Evolutionary conservation across 768 basidiomycete species (phyloP).

Genomic region (Phallus indusiatus): DNA sequence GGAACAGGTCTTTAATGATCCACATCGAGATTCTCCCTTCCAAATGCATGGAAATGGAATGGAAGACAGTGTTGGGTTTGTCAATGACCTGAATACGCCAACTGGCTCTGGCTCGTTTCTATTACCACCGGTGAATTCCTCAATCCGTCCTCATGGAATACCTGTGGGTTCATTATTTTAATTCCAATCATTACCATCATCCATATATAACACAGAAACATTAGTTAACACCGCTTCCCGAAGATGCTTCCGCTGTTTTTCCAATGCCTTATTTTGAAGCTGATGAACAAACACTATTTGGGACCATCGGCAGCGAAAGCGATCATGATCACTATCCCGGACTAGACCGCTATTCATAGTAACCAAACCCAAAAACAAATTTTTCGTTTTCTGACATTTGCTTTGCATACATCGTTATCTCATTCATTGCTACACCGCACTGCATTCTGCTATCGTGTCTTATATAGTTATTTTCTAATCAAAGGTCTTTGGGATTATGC

Average conservation of each 20-base stretch:
- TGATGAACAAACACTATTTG: conserved; percentile 4
- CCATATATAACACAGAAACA: not conserved
- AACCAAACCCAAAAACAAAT: not conserved
- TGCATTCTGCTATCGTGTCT: not conserved
- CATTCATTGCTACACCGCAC: not conserved
- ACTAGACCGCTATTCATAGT: not conserved
- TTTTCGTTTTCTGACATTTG: not conserved
- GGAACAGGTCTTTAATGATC: not conserved
- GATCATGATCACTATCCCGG: not conserved
- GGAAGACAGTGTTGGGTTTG: not conserved
- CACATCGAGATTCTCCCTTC: not conserved
- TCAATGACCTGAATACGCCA: not conserved
- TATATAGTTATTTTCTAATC: not conserved
- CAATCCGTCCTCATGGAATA: conserved; percentile 7
- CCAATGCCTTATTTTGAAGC: conserved; percentile 5
- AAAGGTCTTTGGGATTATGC: no score
- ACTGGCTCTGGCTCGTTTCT: not conserved
- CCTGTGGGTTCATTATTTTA: not conserved
- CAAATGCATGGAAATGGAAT: not conserved
- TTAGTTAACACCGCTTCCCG: conserved; percentile 4
- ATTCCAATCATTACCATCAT: not conserved
- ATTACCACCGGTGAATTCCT: not conserved
- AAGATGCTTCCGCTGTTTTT: conserved; percentile 2
- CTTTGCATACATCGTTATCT: not conserved
- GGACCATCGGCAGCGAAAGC: not conserved